Evolutionary conservation across 306 rosid genomes (phyloP), one percentile per base, ranked within the genome.

Genomic region (Castanea mollissima): DNA sequence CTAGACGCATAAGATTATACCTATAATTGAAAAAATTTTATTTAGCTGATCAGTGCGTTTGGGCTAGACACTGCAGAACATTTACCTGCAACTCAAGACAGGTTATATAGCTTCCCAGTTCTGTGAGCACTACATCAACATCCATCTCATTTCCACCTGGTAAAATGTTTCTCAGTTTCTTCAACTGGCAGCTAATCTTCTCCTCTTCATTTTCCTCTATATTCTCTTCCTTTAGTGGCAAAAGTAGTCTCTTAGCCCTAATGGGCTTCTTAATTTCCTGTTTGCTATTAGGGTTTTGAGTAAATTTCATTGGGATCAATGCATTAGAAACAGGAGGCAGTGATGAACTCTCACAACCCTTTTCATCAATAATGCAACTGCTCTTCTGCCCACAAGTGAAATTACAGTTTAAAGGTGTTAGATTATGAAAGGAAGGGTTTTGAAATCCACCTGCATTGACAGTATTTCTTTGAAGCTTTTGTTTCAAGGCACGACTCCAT

Each of bases 51-150:
- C 71, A 73, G 83, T 34, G 70, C 59, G 71, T 75, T 73, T 82
- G 80, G 49, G 79, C 85, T 15, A 91, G 77, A 57, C 85, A 83
- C 62, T 82, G 88, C 69, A 91, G 97, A 88, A 85, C 84, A 38
- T 85, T 88, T 31, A 88, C 93, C 91, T 91, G 97, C 77, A 86
- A 78, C 80, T 91, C 73, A 85, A 91, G 90, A 84, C 93, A 91
- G 44, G 63, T 82, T 25, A 91, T 77, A 63, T 91, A 91, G 78
- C 90, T 91, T 64, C 77, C 85, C 25, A 90, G 23, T 79, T 91
- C 92, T 5, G 31, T 49, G 73, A 75, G 81, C 87, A 91, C 65
- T 71, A 88, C 80, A 73, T 85, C 83, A 44, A 84, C 92, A 44
- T 75, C 81, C 72, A 88, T 86, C 20, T 82, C 85, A 52, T 44